Base-by-base conservation (phyloP, 2,329 filamentous ascomycete genomes). In the Talaromyces marneffei region DNA sequence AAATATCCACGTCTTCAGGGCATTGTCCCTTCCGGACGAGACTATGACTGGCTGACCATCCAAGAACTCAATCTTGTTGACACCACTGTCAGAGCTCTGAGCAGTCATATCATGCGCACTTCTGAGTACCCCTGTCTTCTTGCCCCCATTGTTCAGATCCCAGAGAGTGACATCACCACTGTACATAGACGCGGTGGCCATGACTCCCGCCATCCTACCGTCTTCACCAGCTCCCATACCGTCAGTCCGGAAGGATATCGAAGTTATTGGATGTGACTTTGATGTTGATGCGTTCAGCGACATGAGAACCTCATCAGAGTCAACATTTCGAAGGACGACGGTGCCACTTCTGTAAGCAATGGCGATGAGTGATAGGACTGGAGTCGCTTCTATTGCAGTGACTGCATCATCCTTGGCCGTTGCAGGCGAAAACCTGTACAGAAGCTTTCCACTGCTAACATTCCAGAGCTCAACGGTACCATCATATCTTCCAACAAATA, bases 391-490 rank as follows among this genome's bases (percentile, higher is more conserved):
- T 56, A 99, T 79, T 44, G 91, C 91, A 5, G 91, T 95, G n/a
- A 97, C 90, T 14, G 89, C 82, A 52, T 92, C 93, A 67, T 85
- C 88, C 57, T 87, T 82, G 2, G 87, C 80, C 8, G 84, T 83
- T 0, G 90, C 87, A 0, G 94, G 90, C 14, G 94, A 79, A 57
- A 99, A 87, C 1, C 92, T 95, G 75, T 97, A 95, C 29, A 99
- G 85, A 59, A 97, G 82, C 74, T 95, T 96, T 53, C 82, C 92
- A 3, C 91, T 96, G 72, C 89, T 95, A 63, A 99, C 80, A 71
- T 99, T 99, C 93, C 94, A 99, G 56, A 99, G 96, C 71, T 99
- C 94, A 8, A 97, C 87, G 74, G 87, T 89, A 6, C 94, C 94
- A 73, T 99, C 92, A 65, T 84, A 85, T 68, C 91, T 87, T 9